phyloP scores from a whole-genome alignment of 75 land plant genomes.

The Cupressus sempervirens region DNA sequence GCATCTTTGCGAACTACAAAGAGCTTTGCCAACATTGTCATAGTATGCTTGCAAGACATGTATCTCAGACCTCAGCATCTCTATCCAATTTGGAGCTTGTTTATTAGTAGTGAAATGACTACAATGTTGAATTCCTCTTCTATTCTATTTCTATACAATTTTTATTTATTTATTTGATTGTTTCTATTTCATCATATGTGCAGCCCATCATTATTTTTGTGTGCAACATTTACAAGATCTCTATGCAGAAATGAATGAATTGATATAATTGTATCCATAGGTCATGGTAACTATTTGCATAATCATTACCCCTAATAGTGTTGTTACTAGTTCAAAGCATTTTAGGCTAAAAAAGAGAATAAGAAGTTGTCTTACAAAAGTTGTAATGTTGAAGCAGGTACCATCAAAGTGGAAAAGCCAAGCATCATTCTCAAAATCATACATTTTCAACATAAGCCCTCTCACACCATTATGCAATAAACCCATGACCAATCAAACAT shows the following conservation, averaged over 20 bases:
- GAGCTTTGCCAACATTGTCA: no score
- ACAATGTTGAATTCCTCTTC: background rate
- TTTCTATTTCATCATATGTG: no score
- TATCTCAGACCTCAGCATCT: no score
- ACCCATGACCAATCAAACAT: no score
- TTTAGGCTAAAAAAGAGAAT: no score
- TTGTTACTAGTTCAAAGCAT: no score
- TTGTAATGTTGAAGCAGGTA: no score
- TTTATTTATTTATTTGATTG: background rate
- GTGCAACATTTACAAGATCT: background rate
- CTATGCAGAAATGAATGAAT: background rate
- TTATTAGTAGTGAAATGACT: background rate
- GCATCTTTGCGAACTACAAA: background rate
- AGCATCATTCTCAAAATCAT: slow-evolving; percentile 55
- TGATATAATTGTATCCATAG: background rate
- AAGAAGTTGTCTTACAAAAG: no score
- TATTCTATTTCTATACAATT: background rate
- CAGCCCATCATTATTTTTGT: background rate
- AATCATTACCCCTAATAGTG: background rate
- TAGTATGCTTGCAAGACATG: no score
- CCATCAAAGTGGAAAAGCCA: no score
- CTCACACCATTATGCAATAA: no score
- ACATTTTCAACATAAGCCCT: no score
- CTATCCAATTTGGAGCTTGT: background rate
- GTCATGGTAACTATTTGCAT: background rate